A percentile compares a stretch with the other conserved stretches of the same genome.
These are phyloP conservation scores for Salix arbutifolia DNA, from an alignment of 345 rosid species.

Conservation along the genomic window DNA sequence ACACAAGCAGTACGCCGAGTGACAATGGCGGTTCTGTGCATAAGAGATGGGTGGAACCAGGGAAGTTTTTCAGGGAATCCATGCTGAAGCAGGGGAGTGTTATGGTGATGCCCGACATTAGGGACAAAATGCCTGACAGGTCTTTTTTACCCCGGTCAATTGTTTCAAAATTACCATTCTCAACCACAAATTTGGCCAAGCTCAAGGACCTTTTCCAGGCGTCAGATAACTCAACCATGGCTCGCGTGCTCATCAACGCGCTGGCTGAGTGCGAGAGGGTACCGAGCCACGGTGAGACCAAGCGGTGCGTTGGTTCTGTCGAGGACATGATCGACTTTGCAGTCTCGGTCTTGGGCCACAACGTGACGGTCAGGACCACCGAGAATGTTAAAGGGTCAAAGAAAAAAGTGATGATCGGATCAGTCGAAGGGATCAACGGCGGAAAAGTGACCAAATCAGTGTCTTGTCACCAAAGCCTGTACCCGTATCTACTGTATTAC, in stretches of 20 bases:
- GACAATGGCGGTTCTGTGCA: conserved; percentile 10
- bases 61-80: conserved; percentile 33
- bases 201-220: conserved; percentile 20
- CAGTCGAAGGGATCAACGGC: conserved; percentile 22
- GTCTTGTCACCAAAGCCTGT: conserved; percentile 32
- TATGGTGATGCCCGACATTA: conserved; percentile 28
- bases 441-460: conserved; percentile 26
- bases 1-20: not conserved
- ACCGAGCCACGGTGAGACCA: conserved; percentile 24
- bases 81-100: conserved; percentile 25
- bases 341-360: conserved; percentile 12
- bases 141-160: conserved; percentile 25
- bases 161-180: conserved; percentile 25
- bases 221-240: conserved; percentile 11
- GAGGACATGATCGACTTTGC: conserved; percentile 33
- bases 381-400: conserved; percentile 22
- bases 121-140: conserved; percentile 25
- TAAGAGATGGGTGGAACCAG: conserved; percentile 28
- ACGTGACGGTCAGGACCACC: conserved; percentile 22
- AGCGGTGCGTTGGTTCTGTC: conserved; percentile 22
- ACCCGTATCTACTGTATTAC: conserved; percentile 30
- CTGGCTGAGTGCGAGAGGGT: conserved; percentile 28
- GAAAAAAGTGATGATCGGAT: conserved; percentile 16
- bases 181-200: not conserved
- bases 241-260: conserved; percentile 18